Conservation (phyloP, 2,329 filamentous ascomycete species). For the Xylariomycetidae sp. region DNA sequence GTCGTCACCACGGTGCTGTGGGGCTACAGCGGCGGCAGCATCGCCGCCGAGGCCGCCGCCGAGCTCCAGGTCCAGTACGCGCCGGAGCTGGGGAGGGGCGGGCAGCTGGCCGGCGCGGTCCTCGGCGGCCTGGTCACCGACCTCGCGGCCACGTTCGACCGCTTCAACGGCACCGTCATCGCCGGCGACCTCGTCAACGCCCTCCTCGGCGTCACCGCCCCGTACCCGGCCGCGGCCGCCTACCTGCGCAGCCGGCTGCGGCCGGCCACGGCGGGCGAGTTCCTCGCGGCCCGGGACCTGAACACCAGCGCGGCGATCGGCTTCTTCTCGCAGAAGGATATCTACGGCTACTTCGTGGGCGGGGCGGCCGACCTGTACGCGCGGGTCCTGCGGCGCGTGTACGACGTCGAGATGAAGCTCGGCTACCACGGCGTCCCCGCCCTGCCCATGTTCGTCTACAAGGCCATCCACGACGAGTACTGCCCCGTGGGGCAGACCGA, state of each 20-base stretch:
- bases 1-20: constrained; percentile 32
- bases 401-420: constrained; percentile 21
- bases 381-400: constrained; percentile 18
- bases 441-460: constrained; percentile 45
- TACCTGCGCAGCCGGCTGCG: constrained; percentile 22
- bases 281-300: constrained; percentile 17
- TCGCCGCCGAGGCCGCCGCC: constrained; percentile 47
- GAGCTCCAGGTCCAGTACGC: constrained; percentile 48
- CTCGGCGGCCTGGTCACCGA: constrained; percentile 35
- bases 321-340: constrained; percentile 21
- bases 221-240: constrained; percentile 22
- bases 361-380: constrained; percentile 14
- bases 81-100: constrained; percentile 39
- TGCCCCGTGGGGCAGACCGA: constrained; percentile 38
- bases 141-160: constrained; percentile 17
- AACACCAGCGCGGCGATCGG: constrained; percentile 13
- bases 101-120: constrained; percentile 39
- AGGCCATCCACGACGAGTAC: constrained; percentile 40
- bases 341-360: constrained; percentile 25
- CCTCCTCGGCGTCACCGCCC: constrained; percentile 24
- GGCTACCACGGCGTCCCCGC: constrained; percentile 33
- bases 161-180: constrained; percentile 24
- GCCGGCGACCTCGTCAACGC: constrained; percentile 27
- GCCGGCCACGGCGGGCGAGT: constrained; percentile 24
- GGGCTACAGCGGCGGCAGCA: constrained; percentile 51